Evolutionary conservation across 352 stramenopile genomes (phyloP).

Genomic region (Peronospora tabacina): DNA sequence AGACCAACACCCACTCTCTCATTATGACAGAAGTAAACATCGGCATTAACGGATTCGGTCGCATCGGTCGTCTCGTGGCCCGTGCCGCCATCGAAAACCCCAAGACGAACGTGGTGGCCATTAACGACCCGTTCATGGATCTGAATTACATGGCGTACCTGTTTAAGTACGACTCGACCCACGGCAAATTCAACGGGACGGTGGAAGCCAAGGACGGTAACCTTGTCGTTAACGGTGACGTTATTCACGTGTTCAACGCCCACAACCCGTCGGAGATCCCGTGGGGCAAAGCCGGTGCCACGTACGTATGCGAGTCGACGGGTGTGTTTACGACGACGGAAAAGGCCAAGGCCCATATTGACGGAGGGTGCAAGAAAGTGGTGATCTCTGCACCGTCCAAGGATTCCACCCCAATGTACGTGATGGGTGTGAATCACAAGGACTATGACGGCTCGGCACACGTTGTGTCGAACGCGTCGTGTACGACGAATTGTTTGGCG

Average conservation of each 20-base stretch:
- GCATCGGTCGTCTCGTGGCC: constrained; percentile 95
- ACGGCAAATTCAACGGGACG: constrained; percentile 80
- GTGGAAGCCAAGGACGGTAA: constrained; percentile 75
- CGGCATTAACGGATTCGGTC: constrained; percentile 98
- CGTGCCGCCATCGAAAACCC: constrained; percentile 84
- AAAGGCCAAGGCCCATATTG: constrained; percentile 89
- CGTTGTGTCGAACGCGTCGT: constrained; percentile 97
- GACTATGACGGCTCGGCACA: constrained; percentile 88
- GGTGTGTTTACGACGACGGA: constrained; percentile 82
- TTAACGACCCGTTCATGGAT: constrained; percentile 93
- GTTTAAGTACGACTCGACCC: constrained; percentile 87
- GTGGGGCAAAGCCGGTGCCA: constrained; percentile 82
- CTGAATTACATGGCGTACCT: constrained; percentile 95
- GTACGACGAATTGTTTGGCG: constrained; percentile 98
- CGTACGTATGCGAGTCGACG: constrained; percentile 92
- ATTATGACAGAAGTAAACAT: constrained; percentile 90
- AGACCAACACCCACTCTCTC: no score
- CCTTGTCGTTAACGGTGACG: constrained; percentile 89
- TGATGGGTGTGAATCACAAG: constrained; percentile 97
- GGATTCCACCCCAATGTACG: constrained; percentile 95
- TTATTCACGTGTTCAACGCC: constrained; percentile 89
- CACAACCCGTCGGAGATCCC: constrained; percentile 91
- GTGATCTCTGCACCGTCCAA: constrained; percentile 96
- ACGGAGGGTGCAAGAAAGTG: constrained; percentile 91
- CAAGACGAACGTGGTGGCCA: constrained; percentile 84